A percentile compares a stretch with the other conserved stretches of the same genome.
These are phyloP conservation scores for Somion occarium DNA, from an alignment of 1,284 basidiomycete genomes.

Conservation along the genomic window DNA sequence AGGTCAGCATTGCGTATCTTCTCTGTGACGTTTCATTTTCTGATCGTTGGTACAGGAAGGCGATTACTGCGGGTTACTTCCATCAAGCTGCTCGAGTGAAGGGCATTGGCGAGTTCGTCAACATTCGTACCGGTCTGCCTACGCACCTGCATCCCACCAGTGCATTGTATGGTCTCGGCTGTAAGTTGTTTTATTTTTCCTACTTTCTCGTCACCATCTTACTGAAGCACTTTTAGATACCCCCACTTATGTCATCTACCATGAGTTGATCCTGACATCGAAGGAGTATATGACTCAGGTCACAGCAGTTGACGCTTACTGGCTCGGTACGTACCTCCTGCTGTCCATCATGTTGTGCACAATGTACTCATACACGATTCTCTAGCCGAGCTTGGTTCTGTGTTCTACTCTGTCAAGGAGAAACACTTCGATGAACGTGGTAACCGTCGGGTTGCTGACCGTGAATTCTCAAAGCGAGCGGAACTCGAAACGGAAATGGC, in stretches of 20 bases:
- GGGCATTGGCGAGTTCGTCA: constrained; percentile 98
- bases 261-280: constrained; percentile 91
- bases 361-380: constrained; percentile 6
- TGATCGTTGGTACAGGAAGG: constrained; percentile 61
- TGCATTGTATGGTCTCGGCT: constrained; percentile 94
- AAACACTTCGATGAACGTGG: constrained; percentile 90
- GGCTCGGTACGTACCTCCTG: constrained; percentile 63
- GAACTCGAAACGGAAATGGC: constrained; percentile 91
- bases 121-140: constrained; percentile 91
- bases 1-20: constrained; percentile 42
- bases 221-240: constrained; percentile 53
- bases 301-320: constrained; percentile 91
- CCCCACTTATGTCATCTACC: constrained; percentile 95
- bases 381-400: constrained; percentile 84
- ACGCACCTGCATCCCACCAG: constrained; percentile 96
- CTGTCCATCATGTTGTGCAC: constrained; percentile 9
- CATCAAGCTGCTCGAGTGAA: constrained; percentile 98
- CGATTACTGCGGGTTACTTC: constrained; percentile 97
- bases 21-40: neutral
- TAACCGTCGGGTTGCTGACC: constrained; percentile 67
- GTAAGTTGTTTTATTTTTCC: constrained; percentile 42
- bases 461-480: constrained; percentile 85
- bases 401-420: constrained; percentile 94
- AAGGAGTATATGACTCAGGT: constrained; percentile 98
- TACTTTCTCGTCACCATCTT: constrained; percentile 9